Conservation (phyloP, 306 rosid genomes). For the Argentina anserina region DNA sequence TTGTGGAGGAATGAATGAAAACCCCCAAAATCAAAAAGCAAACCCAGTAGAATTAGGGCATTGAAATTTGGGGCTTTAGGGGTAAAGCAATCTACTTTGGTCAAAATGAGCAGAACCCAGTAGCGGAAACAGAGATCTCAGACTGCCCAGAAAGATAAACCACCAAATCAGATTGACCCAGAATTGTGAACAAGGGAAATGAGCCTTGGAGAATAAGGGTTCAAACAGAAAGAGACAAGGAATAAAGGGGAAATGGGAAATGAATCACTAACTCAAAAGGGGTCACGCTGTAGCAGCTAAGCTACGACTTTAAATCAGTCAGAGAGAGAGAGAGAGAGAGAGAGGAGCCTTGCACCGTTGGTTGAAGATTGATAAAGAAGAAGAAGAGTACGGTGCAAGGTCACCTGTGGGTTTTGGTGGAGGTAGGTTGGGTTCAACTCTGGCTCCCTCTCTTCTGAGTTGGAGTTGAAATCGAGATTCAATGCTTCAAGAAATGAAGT, state of each 20-base stretch:
- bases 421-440: constrained; percentile 11
- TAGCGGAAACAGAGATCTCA: constrained; percentile 32
- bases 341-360: constrained; percentile 11
- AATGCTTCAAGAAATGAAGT: neutral
- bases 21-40: neutral
- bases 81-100: constrained; percentile 4
- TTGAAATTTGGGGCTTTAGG: constrained; percentile 5
- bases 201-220: constrained; percentile 20
- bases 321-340: neutral
- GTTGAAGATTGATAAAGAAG: neutral
- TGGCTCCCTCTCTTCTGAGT: neutral
- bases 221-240: constrained; percentile 39
- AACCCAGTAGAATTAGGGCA: neutral
- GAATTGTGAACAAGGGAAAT: neutral
- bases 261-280: neutral
- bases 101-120: constrained; percentile 30
- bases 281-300: constrained; percentile 3
- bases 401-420: constrained; percentile 7
- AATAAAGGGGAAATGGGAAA: constrained; percentile 20
- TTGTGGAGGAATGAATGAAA: neutral
- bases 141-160: constrained; percentile 9
- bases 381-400: constrained; percentile 21
- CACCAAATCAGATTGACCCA: constrained; percentile 16
- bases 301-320: neutral
- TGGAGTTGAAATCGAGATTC: neutral